These are phyloP conservation scores for Cordyceps farinosa DNA, from an alignment of 2,329 filamentous ascomycete genomes.

Conservation along the genomic window DNA sequence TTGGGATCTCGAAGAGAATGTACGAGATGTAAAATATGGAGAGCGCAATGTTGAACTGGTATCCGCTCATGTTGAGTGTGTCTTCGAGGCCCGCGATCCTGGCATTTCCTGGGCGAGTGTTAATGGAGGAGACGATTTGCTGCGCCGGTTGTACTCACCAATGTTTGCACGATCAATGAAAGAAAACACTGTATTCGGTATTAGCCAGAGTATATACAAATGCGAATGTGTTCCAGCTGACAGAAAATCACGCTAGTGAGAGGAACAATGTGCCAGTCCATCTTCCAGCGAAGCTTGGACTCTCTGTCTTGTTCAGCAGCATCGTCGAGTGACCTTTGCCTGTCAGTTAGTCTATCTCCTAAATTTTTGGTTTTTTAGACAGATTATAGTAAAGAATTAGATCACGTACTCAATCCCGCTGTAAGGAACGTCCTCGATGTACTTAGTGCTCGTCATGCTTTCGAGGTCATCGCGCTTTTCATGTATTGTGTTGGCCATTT, in stretches of 20 bases:
- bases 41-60: slow-evolving; percentile 61
- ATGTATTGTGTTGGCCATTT: background rate
- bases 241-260: slow-evolving; percentile 55
- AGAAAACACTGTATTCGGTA: slow-evolving; percentile 44
- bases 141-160: slow-evolving; percentile 37
- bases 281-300: slow-evolving; percentile 46
- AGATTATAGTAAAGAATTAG: background rate
- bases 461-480: background rate
- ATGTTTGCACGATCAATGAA: slow-evolving; percentile 68
- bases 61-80: slow-evolving; percentile 50
- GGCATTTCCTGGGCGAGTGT: slow-evolving; percentile 47
- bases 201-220: background rate
- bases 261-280: slow-evolving; percentile 56
- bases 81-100: slow-evolving; percentile 55
- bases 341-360: background rate
- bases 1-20: slow-evolving; percentile 62
- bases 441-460: background rate
- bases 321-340: background rate
- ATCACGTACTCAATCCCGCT: background rate
- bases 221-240: background rate
- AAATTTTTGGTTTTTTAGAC: background rate
- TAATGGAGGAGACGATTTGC: background rate
- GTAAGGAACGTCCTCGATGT: background rate
- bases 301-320: background rate
- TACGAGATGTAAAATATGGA: slow-evolving; percentile 63